A percentile compares a stretch with the other conserved stretches of the same genome.
phyloP scores from a whole-genome alignment of 2,329 filamentous ascomycete species.

The Cylindrodendrum hubeiense region DNA sequence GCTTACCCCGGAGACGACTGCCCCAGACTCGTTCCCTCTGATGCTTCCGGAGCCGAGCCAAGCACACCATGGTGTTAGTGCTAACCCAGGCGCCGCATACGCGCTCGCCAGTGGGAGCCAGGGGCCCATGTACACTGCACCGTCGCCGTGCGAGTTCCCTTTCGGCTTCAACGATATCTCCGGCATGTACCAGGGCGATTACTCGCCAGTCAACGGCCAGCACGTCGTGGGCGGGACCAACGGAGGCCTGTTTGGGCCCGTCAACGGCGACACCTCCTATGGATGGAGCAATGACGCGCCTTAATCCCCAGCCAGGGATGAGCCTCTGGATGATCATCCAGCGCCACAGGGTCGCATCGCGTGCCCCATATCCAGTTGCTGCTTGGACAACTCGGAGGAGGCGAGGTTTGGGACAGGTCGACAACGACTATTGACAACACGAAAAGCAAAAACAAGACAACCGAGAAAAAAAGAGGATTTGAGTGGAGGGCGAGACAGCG shows the following conservation, averaged over 20 bases:
- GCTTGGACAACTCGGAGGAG: background rate
- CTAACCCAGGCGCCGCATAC: slow-evolving; percentile 29
- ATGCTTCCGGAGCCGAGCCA: slow-evolving; percentile 38
- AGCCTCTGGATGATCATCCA: slow-evolving; percentile 10
- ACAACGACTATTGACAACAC: background rate
- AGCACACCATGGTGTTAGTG: slow-evolving; percentile 18
- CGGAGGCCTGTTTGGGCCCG: slow-evolving; percentile 36
- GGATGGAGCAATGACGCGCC: slow-evolving; percentile 34
- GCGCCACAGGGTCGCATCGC: slow-evolving; percentile 32
- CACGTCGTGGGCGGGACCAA: slow-evolving; percentile 33
- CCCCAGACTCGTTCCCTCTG: slow-evolving; percentile 30
- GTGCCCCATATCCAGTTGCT: slow-evolving; percentile 1
- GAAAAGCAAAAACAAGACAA: slow-evolving; percentile 7
- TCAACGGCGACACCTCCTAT: slow-evolving; percentile 29
- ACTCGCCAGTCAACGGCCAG: slow-evolving; percentile 5
- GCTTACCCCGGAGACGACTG: slow-evolving; percentile 36
- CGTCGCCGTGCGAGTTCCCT: slow-evolving; percentile 40
- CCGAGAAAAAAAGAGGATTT: background rate
- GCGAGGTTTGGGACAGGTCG: background rate
- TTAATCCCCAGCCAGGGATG: slow-evolving; percentile 24
- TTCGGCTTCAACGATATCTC: slow-evolving; percentile 44
- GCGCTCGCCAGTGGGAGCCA: slow-evolving; percentile 31
- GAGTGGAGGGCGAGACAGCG: slow-evolving; percentile 10
- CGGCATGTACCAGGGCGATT: slow-evolving; percentile 40
- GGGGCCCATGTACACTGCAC: slow-evolving; percentile 34